These are phyloP conservation scores for Aphanomyces astaci DNA, from an alignment of 352 stramenopile species.

Conservation along the genomic window DNA sequence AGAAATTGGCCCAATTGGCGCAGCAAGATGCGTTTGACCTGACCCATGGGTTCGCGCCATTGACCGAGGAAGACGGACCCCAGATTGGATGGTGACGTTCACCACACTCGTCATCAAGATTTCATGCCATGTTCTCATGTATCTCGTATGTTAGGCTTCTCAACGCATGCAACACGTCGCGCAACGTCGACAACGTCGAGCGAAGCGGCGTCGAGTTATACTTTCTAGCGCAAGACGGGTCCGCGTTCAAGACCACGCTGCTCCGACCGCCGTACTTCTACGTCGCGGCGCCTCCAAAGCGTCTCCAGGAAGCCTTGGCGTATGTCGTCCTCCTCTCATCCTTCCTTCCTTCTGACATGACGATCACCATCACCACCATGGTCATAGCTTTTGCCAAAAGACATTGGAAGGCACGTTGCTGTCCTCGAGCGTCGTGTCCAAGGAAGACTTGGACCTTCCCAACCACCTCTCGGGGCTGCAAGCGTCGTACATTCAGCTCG, in stretches of 20 bases:
- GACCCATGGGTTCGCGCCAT: slow-evolving; percentile 57
- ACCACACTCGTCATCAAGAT: neutral
- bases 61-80: slow-evolving; percentile 37
- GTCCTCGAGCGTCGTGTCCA: slow-evolving; percentile 61
- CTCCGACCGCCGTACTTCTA: slow-evolving; percentile 98
- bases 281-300: slow-evolving; percentile 57
- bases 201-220: slow-evolving; percentile 91
- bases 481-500: slow-evolving; percentile 83
- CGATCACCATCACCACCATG: slow-evolving; percentile 32
- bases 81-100: slow-evolving; percentile 21
- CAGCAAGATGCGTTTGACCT: slow-evolving; percentile 62
- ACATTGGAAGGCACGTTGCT: slow-evolving; percentile 83
- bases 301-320: slow-evolving; percentile 60
- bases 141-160: no score
- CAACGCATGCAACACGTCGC: slow-evolving; percentile 18
- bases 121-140: neutral
- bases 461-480: slow-evolving; percentile 86
- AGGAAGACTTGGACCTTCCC: slow-evolving; percentile 87
- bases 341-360: slow-evolving; percentile 16
- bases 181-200: slow-evolving; percentile 46
- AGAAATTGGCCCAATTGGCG: slow-evolving; percentile 46
- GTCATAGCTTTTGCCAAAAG: slow-evolving; percentile 46
- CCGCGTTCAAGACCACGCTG: slow-evolving; percentile 94
- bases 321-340: slow-evolving; percentile 43
- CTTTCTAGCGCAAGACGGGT: slow-evolving; percentile 90